Conservation (phyloP, 106 monocot species). For the Apostasia shenzhenica region DNA sequence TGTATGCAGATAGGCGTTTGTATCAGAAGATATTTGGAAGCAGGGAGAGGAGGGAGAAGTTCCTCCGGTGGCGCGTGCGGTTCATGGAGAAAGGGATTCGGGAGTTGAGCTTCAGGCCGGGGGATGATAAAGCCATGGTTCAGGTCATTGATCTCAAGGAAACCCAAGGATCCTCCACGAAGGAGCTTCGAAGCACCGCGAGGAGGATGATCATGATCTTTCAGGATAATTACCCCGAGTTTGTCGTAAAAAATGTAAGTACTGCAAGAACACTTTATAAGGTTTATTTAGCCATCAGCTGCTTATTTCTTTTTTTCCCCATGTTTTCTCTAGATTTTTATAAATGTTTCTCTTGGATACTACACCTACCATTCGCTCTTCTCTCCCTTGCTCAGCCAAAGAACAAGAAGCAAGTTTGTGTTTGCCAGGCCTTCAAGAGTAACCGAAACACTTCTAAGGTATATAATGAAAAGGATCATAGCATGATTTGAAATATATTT, state of each 20-base stretch:
- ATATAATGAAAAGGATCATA: neutral
- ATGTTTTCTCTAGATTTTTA: slow-evolving; percentile 39
- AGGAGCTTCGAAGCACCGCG: slow-evolving; percentile 23
- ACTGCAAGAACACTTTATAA: neutral
- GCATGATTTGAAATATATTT: neutral
- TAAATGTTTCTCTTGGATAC: slow-evolving; percentile 51
- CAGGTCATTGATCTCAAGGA: slow-evolving; percentile 49
- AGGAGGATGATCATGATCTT: slow-evolving; percentile 23
- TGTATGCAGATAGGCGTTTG: slow-evolving; percentile 32
- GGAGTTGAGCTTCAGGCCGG: slow-evolving; percentile 42
- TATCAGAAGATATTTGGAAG: slow-evolving; percentile 32
- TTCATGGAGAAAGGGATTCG: slow-evolving; percentile 61
- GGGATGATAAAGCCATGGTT: slow-evolving; percentile 14
- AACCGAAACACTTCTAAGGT: slow-evolving; percentile 71
- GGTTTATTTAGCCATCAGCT: too few relatives aligned
- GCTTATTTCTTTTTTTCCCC: too few relatives aligned
- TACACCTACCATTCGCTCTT: slow-evolving; percentile 38
- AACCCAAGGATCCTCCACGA: slow-evolving; percentile 12
- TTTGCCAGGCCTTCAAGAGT: slow-evolving; percentile 61
- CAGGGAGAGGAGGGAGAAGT: slow-evolving; percentile 48
- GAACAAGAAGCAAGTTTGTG: slow-evolving; percentile 45
- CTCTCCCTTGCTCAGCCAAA: slow-evolving; percentile 25
- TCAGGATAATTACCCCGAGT: slow-evolving; percentile 53
- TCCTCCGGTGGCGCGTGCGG: slow-evolving; percentile 64
- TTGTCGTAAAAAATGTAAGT: slow-evolving; percentile 37